Evolutionary conservation across 1,284 basidiomycete genomes (phyloP).

Genomic region (Ceratobasidium sp.): DNA sequence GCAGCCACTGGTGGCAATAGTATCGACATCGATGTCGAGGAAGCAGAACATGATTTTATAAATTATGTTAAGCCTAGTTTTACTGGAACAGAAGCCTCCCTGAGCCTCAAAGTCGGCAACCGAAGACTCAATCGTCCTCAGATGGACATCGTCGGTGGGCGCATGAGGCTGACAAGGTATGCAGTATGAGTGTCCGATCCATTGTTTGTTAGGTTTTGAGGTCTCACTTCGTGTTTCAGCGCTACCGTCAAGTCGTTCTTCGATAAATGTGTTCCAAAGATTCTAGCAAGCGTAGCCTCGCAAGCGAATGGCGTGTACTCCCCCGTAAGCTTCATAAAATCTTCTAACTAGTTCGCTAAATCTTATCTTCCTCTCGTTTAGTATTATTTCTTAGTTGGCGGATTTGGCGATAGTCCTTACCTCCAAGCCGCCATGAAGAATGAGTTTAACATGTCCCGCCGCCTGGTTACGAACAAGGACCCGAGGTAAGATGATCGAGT

Average conservation of each 20-base stretch:
- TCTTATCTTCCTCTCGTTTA: not conserved
- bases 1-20: not conserved
- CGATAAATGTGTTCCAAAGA: conserved; percentile 14
- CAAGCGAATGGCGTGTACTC: not conserved
- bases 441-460: not conserved
- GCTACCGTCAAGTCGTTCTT: conserved; percentile 31
- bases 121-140: not conserved
- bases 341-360: not conserved
- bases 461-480: not conserved
- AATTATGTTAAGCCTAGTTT: conserved; percentile 7
- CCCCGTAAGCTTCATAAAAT: not conserved
- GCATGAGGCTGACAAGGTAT: conserved; percentile 10
- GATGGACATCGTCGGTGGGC: not conserved
- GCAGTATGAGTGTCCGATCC: not conserved
- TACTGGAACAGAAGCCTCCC: not conserved
- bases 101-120: not conserved
- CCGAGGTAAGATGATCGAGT: not conserved
- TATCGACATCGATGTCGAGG: not conserved
- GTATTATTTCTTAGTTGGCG: conserved; percentile 44
- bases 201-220: too few species aligned
- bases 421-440: not conserved
- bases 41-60: conserved; percentile 1
- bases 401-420: conserved; percentile 45
- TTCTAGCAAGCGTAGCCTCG: not conserved
- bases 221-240: conserved; percentile 10